Evolutionary conservation across 2,329 filamentous ascomycete genomes (phyloP).

Genomic region (Pseudocercospora eumusae): DNA sequence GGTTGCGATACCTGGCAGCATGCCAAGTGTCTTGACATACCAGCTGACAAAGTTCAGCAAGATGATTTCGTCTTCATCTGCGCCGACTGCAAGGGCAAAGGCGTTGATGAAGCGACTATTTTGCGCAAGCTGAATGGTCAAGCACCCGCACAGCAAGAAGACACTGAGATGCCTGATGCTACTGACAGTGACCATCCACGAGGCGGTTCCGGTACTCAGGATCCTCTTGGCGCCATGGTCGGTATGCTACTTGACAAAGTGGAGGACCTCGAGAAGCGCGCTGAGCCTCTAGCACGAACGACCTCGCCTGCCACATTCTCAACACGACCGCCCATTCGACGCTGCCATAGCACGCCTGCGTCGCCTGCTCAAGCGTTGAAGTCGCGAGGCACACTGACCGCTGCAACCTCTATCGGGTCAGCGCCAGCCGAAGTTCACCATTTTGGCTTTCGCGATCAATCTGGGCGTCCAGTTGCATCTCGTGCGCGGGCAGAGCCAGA

Average conservation of each 20-base stretch:
- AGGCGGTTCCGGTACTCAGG: not conserved
- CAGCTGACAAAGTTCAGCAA: slow-evolving; percentile 3
- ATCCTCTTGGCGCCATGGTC: slow-evolving; percentile 9
- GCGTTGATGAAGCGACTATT: not conserved
- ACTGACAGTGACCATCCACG: not conserved
- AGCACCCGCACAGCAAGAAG: not conserved
- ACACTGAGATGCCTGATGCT: slow-evolving; percentile 1
- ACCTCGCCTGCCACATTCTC: not conserved
- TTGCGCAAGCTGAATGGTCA: not conserved
- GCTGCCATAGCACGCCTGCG: slow-evolving; percentile 6
- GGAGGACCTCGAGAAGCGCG: slow-evolving; percentile 7
- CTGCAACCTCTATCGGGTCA: not conserved
- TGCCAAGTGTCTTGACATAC: slow-evolving; percentile 6
- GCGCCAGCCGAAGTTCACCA: slow-evolving; percentile 5
- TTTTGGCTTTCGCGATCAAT: slow-evolving; percentile 1
- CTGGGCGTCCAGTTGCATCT: not conserved
- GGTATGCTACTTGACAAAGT: slow-evolving; percentile 2
- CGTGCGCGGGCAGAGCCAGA: not conserved
- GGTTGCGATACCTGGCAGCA: slow-evolving; percentile 9
- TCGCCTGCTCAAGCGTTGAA: not conserved
- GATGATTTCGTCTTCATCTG: slow-evolving; percentile 10
- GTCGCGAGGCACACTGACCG: not conserved
- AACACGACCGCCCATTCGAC: not conserved
- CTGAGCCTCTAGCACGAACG: not conserved
- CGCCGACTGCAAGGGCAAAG: not conserved